These are phyloP conservation scores for Lentinula aciculospora DNA, from an alignment of 768 basidiomycete species.

Conservation along the genomic window DNA sequence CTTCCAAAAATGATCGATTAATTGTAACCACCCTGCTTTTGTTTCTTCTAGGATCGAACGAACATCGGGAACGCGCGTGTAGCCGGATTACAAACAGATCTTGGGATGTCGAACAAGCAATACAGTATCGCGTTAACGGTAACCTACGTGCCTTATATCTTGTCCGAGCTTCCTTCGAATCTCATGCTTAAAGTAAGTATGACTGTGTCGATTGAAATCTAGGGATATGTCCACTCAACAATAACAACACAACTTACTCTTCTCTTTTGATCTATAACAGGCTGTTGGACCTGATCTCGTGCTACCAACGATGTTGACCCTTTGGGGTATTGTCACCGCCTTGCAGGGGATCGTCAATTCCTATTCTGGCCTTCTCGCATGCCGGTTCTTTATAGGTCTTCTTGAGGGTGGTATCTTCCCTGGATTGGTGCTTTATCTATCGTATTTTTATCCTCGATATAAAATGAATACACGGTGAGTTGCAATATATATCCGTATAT, in stretches of 20 bases:
- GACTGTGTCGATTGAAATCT: not conserved
- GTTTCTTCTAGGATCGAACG: constrained; percentile 11
- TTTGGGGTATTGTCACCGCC: constrained; percentile 41
- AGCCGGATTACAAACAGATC: constrained; percentile 16
- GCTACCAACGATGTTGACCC: constrained; percentile 36
- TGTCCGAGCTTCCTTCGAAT: constrained; percentile 36
- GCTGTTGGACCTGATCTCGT: constrained; percentile 31
- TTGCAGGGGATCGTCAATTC: constrained; percentile 33
- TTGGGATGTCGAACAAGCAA: constrained; percentile 14
- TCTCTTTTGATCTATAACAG: too few relatives aligned
- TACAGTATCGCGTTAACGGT: constrained; percentile 16
- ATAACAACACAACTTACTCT: too few relatives aligned
- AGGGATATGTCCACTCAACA: too few relatives aligned
- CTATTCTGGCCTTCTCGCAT: constrained; percentile 34
- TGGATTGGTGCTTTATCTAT: constrained; percentile 2
- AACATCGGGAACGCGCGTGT: constrained; percentile 19
- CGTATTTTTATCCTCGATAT: constrained; percentile 6
- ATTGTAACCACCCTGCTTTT: not conserved
- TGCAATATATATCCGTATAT: not conserved
- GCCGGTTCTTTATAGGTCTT: constrained; percentile 38
- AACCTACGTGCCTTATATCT: constrained; percentile 11
- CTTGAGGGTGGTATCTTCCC: constrained; percentile 28
- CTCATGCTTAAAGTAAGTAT: constrained; percentile 25
- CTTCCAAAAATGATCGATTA: not conserved
- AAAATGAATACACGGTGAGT: constrained; percentile 3